A percentile compares a stretch with the other conserved stretches of the same genome.
phyloP scores from a whole-genome alignment of 768 basidiomycete genomes.

The Hygrocybe coccinea region DNA sequence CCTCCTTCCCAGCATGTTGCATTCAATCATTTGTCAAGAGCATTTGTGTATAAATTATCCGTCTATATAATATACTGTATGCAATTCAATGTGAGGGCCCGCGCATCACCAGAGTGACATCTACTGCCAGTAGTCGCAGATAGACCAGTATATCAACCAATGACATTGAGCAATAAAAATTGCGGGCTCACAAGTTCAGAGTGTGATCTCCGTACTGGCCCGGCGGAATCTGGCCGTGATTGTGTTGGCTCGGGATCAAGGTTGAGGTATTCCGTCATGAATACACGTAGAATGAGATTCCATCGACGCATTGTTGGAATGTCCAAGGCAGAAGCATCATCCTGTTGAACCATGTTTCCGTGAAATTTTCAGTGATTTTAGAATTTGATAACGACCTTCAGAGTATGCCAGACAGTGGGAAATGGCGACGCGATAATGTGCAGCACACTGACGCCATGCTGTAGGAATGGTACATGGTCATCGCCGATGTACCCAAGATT shows the following conservation, averaged over 20 bases:
- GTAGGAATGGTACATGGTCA: slow-evolving; percentile 89
- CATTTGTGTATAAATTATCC: too few species aligned
- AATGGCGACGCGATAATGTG: slow-evolving; percentile 90
- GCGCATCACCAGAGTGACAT: too few species aligned
- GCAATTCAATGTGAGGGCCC: too few species aligned
- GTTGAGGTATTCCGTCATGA: slow-evolving; percentile 85
- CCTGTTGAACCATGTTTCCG: slow-evolving; percentile 42
- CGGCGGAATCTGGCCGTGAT: slow-evolving; percentile 25
- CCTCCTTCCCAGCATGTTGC: too few species aligned
- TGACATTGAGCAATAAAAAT: not conserved
- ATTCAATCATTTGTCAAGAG: too few species aligned
- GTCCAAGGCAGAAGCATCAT: slow-evolving; percentile 84
- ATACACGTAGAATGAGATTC: slow-evolving; percentile 83
- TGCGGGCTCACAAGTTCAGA: slow-evolving; percentile 44
- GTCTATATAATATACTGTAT: too few species aligned
- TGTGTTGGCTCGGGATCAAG: slow-evolving; percentile 46
- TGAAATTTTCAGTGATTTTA: not conserved
- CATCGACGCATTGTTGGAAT: slow-evolving; percentile 82
- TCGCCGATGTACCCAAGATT: slow-evolving; percentile 71
- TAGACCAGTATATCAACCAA: not conserved
- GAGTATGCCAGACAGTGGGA: slow-evolving; percentile 83
- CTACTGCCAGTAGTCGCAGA: not conserved
- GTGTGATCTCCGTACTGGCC: slow-evolving; percentile 31
- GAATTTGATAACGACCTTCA: slow-evolving; percentile 46
- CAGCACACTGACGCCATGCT: slow-evolving; percentile 76